A percentile compares a stretch with the other conserved stretches of the same genome.
Evolutionary conservation across 1,139 yeast species (phyloP).

Genomic region (Taphrina sp.): DNA sequence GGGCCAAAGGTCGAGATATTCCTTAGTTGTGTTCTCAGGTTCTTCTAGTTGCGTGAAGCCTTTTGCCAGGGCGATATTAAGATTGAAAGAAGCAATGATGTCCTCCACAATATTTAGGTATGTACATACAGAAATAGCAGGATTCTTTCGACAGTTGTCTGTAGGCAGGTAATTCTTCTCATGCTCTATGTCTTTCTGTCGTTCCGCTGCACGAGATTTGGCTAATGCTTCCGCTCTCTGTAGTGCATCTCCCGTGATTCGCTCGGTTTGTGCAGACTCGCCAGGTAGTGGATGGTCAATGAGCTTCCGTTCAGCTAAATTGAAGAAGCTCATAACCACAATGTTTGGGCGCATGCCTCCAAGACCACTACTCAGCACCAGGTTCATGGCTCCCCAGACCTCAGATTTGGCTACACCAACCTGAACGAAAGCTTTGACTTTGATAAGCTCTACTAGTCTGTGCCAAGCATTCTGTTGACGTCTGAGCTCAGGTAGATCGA

Average conservation of each 20-base stretch:
- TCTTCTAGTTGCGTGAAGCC: constrained; percentile 66
- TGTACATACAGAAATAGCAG: constrained; percentile 65
- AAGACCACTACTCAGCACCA: constrained; percentile 84
- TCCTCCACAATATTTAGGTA: constrained; percentile 96
- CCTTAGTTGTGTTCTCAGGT: constrained; percentile 48
- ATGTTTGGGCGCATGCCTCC: constrained; percentile 98
- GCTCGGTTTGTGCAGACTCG: background rate
- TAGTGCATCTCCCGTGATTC: constrained; percentile 17
- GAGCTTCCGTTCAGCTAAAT: constrained; percentile 42
- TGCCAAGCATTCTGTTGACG: constrained; percentile 80
- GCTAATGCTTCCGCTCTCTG: constrained; percentile 19
- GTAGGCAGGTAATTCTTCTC: constrained; percentile 60
- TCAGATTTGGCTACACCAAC: constrained; percentile 81
- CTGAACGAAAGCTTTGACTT: constrained; percentile 89
- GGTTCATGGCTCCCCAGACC: constrained; percentile 95
- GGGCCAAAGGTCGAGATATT: constrained; percentile 83
- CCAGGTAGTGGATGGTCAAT: constrained; percentile 15
- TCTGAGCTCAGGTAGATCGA: constrained; percentile 63
- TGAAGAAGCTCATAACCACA: constrained; percentile 84
- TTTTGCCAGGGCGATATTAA: constrained; percentile 89
- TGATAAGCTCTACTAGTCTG: constrained; percentile 69
- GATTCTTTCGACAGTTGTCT: constrained; percentile 70
- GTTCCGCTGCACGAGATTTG: constrained; percentile 1
- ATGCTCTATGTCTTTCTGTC: constrained; percentile 26
- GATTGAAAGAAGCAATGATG: constrained; percentile 73